Conservation (phyloP, 2,329 filamentous ascomycete species). For the Colletotrichum sojae region DNA sequence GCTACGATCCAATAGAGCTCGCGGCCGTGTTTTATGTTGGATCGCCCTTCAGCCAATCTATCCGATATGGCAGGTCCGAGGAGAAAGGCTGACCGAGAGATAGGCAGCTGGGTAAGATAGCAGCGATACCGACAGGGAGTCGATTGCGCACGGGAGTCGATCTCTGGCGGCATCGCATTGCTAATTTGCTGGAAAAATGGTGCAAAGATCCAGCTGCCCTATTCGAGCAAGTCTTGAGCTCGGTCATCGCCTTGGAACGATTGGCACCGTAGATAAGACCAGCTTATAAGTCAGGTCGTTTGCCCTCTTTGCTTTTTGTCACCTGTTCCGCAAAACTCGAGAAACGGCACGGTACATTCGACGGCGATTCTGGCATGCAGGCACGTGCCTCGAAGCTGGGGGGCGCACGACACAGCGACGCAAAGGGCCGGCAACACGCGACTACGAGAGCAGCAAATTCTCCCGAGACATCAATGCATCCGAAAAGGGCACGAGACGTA, state of each 20-base stretch:
- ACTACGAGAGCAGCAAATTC: background rate
- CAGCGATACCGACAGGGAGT: constrained; percentile 36
- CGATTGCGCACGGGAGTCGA: constrained; percentile 39
- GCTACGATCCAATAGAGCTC: constrained; percentile 10
- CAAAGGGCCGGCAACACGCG: background rate
- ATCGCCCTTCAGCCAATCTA: background rate
- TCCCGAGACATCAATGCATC: background rate
- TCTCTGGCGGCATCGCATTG: constrained; percentile 38
- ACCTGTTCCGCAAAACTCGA: background rate
- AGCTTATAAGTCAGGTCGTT: constrained; percentile 27
- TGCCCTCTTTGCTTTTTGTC: background rate
- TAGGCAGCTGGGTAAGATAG: constrained; percentile 15
- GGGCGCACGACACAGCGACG: background rate
- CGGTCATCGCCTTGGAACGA: constrained; percentile 18
- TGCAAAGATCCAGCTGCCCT: constrained; percentile 40
- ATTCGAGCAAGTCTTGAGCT: constrained; percentile 33
- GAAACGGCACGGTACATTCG: background rate
- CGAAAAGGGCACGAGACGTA: constrained; percentile 24
- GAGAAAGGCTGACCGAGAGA: constrained; percentile 29
- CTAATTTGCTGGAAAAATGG: constrained; percentile 37
- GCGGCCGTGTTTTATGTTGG: constrained; percentile 2
- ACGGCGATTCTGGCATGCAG: background rate
- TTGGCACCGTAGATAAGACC: constrained; percentile 38
- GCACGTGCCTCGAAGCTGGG: background rate
- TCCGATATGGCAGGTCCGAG: constrained; percentile 39